Evolutionary conservation across 2,329 filamentous ascomycete genomes (phyloP), one percentile per base, ranked within the genome.

Genomic region (Stemphylium lycopersici): DNA sequence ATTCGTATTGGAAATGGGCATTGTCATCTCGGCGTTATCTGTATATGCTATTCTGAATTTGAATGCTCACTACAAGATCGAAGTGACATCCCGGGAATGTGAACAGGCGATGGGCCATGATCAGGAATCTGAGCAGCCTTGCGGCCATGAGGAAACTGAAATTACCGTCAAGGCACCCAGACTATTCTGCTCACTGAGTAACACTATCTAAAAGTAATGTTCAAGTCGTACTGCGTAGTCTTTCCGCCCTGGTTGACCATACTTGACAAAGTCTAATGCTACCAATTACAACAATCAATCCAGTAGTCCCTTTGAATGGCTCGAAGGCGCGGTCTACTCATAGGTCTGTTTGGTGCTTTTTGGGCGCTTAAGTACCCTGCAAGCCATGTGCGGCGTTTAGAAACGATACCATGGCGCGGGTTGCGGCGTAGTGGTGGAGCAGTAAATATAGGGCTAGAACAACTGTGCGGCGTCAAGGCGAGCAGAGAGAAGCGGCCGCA

Each of bases 301-400:
- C 16, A 8, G 0, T 2, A 4, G 31, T 24, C 6, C 22, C 18
- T 16, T 13, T n/a, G 13, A 6, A 20, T 13, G 15, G 16, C 15
- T n/a, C 10, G 16, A 12, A 43, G 15, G 10, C n/a, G 15, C n/a
- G 48, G 47, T 42, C 47, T 41, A 18, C 24, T 18, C 16, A 34
- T 29, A 36, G 47, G 41, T 15, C 52, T 15, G 11, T 16, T 13
- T 29, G 18, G 22, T 15, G 26, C 24, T 36, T 24, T 34, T 11
- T 33, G 15, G 37, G 52, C 48, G 52, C 52, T 52, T 46, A 47
- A 47, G 16, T 40, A 47, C 34, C 49, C 32, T 10, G 29, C 32
- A 18, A 45, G 44, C 52, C 52, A 55, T 33, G 46, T 50, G 46
- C 31, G 34, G 52, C 46, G 34, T 38, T 29, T 29, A 46, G 26